Evolutionary conservation across 2,329 filamentous ascomycete species (phyloP).

Genomic region (Kalaharituber pfeilii): DNA sequence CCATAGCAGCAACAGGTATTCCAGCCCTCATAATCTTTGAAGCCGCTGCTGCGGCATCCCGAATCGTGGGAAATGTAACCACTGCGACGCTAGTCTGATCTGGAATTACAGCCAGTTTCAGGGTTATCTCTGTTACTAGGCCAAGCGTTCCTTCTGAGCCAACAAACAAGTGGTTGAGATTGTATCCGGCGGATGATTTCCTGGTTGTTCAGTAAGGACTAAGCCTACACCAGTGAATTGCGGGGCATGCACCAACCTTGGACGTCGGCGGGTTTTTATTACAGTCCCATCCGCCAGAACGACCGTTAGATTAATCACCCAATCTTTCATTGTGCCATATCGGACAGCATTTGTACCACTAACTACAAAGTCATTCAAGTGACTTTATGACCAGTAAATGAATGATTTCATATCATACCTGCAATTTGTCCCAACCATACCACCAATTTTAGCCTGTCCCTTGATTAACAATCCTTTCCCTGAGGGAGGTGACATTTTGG

Average conservation of each 20-base stretch:
- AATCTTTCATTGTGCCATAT: conserved; percentile 78
- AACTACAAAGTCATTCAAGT: conserved; percentile 27
- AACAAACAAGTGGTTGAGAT: conserved; percentile 62
- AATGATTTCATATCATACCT: not conserved
- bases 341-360: conserved; percentile 59
- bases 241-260: conserved; percentile 31
- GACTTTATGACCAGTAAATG: not conserved
- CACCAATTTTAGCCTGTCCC: conserved; percentile 69
- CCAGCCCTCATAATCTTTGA: conserved; percentile 62
- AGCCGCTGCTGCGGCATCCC: conserved; percentile 61
- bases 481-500: not conserved
- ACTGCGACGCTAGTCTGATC: conserved; percentile 55
- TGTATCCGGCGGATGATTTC: conserved; percentile 70
- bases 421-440: conserved; percentile 52
- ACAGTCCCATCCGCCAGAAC: conserved; percentile 62
- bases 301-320: conserved; percentile 68
- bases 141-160: conserved; percentile 69
- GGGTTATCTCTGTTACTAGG: conserved; percentile 63
- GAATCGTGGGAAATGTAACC: conserved; percentile 32
- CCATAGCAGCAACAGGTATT: conserved; percentile 75
- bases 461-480: not conserved
- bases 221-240: not conserved
- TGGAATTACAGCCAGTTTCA: conserved; percentile 62
- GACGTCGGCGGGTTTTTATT: conserved; percentile 62
- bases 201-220: not conserved